Evolutionary conservation across 2,329 filamentous ascomycete genomes (phyloP), one percentile per base, ranked within the genome.

Genomic region (Pestalotiopsis sp.): DNA sequence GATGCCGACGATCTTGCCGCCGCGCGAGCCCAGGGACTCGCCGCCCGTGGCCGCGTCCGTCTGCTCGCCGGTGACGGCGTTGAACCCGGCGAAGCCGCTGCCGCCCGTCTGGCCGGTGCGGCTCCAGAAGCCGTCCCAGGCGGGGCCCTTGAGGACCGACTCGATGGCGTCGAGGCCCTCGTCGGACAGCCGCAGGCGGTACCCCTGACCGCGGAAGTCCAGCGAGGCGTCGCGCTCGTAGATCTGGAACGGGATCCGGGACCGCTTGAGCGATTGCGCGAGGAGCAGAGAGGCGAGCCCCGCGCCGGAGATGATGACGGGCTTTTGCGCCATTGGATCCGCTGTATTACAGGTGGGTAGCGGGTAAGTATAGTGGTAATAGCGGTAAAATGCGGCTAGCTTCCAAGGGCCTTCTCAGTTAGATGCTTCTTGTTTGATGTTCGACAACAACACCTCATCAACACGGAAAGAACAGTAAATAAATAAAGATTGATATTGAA

Each of bases 111-210:
- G 89, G 20, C 87, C 86, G 73, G 87, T 90, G 2, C 72, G 78
- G 59, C 86, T 83, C 84, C 87, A 90, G 79, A 91, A 91, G n/a
- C 76, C 81, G 49, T 82, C 71, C 74, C 84, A 91, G 0, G 72
- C 74, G 3, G 82, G 76, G 0, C 83, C 77, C 9, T 83, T 79
- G 2, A 91, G 84, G 0, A 87, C 88, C 0, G 84, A 81, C 71
- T 91, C 88, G 66, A 91, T 88, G 25, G 89, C 87, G 72, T 88
- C 85, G 1, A 91, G 80, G 0, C 88, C 88, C 71, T 88, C 82
- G 0, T 76, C 65, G 0, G 87, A 90, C 2, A 91, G 81, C 13
- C 89, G 86, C 6, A 91, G 80, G 2, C 89, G 80, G 77, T 91
- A 91, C 0, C 89, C 89, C 74, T 91, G 89, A 0, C 85, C 88